Conservation (phyloP, 192 early-diverging fungal species). For the Piromyces sp. region DNA sequence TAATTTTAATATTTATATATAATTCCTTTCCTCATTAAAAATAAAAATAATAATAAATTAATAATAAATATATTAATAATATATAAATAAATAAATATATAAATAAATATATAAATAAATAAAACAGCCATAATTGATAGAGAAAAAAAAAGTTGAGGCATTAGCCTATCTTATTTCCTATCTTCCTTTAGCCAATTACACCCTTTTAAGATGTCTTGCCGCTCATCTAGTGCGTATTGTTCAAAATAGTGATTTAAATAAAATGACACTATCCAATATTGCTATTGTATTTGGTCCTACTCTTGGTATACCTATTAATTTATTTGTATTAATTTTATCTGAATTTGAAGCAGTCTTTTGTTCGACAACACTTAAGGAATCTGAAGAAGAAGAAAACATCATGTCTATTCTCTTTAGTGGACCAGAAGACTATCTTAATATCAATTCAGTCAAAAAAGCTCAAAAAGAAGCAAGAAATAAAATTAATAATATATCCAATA, state of each 20-base stretch:
- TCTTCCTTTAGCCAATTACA: constrained; percentile 79
- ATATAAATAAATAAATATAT: no score
- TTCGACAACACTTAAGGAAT: constrained; percentile 2
- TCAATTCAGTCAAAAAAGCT: not conserved
- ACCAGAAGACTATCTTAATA: not conserved
- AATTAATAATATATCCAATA: not conserved
- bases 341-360: constrained; percentile 43
- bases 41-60: no score
- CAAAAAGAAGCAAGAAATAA: not conserved
- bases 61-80: not conserved
- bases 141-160: constrained; percentile 58
- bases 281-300: constrained; percentile 94
- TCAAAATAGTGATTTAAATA: constrained; percentile 64
- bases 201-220: constrained; percentile 63
- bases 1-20: no score
- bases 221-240: constrained; percentile 85
- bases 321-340: constrained; percentile 82
- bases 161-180: constrained; percentile 56
- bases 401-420: not conserved
- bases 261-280: constrained; percentile 89
- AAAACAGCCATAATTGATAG: constrained; percentile 55
- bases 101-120: not conserved
- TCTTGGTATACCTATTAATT: constrained; percentile 74
- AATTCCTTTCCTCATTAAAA: no score
- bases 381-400: not conserved